Base-by-base conservation (phyloP, 805 yeast species). In the Kazachstania kunashirensis region DNA sequence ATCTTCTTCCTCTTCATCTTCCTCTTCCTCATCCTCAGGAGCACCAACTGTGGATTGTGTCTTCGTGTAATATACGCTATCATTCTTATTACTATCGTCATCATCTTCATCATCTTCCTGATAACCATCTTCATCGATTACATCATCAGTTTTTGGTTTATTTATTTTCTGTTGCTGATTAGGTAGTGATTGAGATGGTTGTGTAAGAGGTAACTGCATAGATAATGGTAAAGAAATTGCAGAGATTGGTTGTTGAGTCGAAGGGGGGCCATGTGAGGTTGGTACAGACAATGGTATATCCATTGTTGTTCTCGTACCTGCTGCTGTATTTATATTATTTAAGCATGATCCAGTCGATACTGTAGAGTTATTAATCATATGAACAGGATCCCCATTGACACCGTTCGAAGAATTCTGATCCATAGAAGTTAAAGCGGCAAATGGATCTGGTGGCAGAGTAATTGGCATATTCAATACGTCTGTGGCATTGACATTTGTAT, bases 91-190 rank as follows among this genome's bases (percentile, higher is more conserved):
- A 12, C 26, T 27, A 13, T 35, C 42, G 15, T 41, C 41, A 21
- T 38, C 46, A 12, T 40, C 40, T 14, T 44, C 48, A 29, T 44
- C 48, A 25, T 44, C 46, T 29, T 44, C 48, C 26, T 44, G 47
- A 27, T 44, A 44, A 11, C 47, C 48, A 4, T 44, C 45, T n/a
- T 44, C 48, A 17, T 42, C 48, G 8, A 25, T 33, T 11, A 20
- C 35, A 18, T 36, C 29, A 29, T 29, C 23, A 11, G 30, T 4
- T 12, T 11, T 7, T n/a, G 17, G 16, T 31, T 11, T 17, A 10
- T n/a, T 31, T 17, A 13, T 15, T 5, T 13, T 17, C 8, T 20
- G 25, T 17, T 12, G 25, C 6, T 20, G 13, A 6, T n/a, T 17
- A 6, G 7, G 27, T 6, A 24, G 27, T 8, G 12, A 20, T 10